Base-by-base conservation (phyloP, 202 grass and related monocot species). In the Panicum hallii region DNA sequence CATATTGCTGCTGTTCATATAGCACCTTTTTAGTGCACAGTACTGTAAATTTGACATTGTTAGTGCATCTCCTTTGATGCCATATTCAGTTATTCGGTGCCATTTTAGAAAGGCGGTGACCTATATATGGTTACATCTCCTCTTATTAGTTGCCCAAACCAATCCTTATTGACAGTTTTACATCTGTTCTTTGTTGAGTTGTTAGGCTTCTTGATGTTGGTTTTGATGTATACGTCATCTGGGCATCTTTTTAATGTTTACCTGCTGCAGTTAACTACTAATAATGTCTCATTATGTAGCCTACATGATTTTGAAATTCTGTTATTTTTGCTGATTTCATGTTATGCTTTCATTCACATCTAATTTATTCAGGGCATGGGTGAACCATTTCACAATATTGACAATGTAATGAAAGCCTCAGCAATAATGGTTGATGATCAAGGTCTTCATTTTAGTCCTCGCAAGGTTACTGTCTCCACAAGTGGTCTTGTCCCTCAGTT, bases 361-460 rank as follows among this genome's bases (percentile, higher is more conserved):
- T 88, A 22, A 43, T 63, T 84, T 83, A 0, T 93, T 19, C 68
- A 99, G 97, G 93, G 97, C 45, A 99, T 94, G 97, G 91, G 97
- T 41, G 97, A 99, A 81, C 93, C 91, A 9, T 83, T 99, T 73
- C 93, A 99, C 84, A 96, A 99, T 46, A 89, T 99, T 89, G 93
- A 94, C 54, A 96, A 90, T 88, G 91, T 99, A 22, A 72, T 94
- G 52, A 96, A 94, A 82, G 91, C 93, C 8, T 72, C 90, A 49
- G 75, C 89, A 52, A 99, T 99, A 90, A 94, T 99, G 97, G 97
- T 99, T 56, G 82, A 97, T 72, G 88, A 94, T 43, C 91, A 96
- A 86, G 97, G 93, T 45, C 91, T 99, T 82, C 96, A 96, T 53
- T 99, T 99, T 89, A 99, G 93, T 75, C 93, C 93, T 79, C 90